A percentile compares a stretch with the other conserved stretches of the same genome.
These are phyloP conservation scores for Alternaria infectoria DNA, from an alignment of 2,329 filamentous ascomycete species.

Conservation along the genomic window DNA sequence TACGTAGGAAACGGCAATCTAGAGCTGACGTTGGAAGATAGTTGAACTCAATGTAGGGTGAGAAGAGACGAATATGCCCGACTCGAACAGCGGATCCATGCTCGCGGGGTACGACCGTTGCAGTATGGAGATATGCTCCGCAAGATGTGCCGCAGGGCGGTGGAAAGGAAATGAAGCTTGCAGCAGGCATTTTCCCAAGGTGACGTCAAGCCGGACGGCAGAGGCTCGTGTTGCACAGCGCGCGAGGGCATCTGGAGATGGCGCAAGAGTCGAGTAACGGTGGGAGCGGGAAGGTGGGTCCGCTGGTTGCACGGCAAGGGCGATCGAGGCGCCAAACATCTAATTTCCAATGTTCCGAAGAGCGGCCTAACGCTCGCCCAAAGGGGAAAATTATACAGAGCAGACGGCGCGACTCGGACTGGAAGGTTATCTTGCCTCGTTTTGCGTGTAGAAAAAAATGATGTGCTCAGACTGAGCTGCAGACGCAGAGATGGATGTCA, in stretches of 20 bases:
- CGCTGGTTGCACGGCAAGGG: conserved; percentile 28
- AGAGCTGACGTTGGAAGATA: background rate
- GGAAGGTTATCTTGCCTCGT: background rate
- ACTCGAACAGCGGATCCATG: background rate
- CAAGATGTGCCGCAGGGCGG: conserved; percentile 9
- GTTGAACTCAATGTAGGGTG: background rate
- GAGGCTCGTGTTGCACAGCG: conserved; percentile 3
- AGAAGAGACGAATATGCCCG: background rate
- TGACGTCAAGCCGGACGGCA: conserved; percentile 22
- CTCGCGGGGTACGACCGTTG: background rate
- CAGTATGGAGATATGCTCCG: background rate
- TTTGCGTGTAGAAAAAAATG: background rate
- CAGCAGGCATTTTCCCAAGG: conserved; percentile 5
- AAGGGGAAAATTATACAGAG: conserved; percentile 20
- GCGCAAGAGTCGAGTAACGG: conserved; percentile 18
- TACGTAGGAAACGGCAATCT: background rate
- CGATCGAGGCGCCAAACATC: conserved; percentile 19
- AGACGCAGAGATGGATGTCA: conserved; percentile 5
- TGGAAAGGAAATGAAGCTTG: conserved; percentile 9
- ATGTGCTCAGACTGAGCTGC: background rate
- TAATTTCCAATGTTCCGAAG: conserved; percentile 43
- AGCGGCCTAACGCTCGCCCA: conserved; percentile 7
- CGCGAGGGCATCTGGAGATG: conserved; percentile 2
- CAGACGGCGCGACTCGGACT: background rate
- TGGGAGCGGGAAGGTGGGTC: conserved; percentile 18